Conservation (phyloP, 2,329 filamentous ascomycete species). For the Gliomastix tumulicola region DNA sequence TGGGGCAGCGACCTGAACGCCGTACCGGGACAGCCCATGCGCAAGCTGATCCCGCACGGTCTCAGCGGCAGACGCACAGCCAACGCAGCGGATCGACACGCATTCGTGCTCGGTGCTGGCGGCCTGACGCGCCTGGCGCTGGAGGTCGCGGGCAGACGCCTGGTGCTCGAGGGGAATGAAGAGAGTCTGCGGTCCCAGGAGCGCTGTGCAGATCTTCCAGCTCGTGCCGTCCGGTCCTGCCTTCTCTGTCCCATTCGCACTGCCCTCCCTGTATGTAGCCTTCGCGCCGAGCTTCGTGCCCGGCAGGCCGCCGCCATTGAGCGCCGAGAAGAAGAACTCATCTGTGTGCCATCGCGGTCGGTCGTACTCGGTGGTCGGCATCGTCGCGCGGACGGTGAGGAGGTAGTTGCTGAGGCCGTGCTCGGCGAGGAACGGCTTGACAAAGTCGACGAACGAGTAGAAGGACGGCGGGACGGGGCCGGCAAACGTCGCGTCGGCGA, state of each 20-base stretch:
- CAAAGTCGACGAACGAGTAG: constrained; percentile 30
- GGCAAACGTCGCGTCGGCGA: constrained; percentile 23
- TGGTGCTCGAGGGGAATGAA: constrained; percentile 28
- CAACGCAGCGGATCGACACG: constrained; percentile 31
- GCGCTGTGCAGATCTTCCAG: constrained; percentile 40
- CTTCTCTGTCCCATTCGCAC: background rate
- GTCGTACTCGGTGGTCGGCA: constrained; percentile 33
- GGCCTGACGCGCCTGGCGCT: constrained; percentile 16
- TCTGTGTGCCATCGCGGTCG: constrained; percentile 40
- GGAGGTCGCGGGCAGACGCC: constrained; percentile 19
- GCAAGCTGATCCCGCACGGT: constrained; percentile 26
- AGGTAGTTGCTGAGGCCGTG: constrained; percentile 34
- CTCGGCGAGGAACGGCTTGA: constrained; percentile 24
- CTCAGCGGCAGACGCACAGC: constrained; percentile 33
- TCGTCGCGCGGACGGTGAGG: constrained; percentile 38
- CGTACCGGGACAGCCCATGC: constrained; percentile 13
- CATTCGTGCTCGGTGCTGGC: constrained; percentile 28
- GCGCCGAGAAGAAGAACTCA: constrained; percentile 33
- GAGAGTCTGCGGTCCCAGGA: constrained; percentile 37
- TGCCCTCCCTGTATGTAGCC: background rate
- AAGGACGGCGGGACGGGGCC: constrained; percentile 23
- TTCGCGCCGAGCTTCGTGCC: background rate
- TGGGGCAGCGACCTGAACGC: constrained; percentile 9
- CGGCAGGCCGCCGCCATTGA: constrained; percentile 8
- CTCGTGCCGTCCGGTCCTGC: constrained; percentile 16